These are phyloP conservation scores for Zalaria sp. DNA, from an alignment of 2,329 filamentous ascomycete genomes.

Conservation along the genomic window DNA sequence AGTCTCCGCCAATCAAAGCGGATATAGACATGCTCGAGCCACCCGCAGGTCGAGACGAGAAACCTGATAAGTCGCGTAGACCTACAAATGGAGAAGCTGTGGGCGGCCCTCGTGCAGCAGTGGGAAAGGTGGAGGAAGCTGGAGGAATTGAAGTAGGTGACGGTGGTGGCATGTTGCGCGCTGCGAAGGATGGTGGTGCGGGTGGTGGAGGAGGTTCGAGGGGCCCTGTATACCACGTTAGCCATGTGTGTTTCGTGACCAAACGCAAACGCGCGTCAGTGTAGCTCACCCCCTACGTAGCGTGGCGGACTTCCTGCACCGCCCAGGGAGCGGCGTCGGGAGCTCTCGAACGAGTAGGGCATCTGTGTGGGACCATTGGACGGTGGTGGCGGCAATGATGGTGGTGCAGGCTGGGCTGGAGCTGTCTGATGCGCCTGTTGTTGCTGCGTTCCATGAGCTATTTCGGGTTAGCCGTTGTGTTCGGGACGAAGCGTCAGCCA, in stretches of 20 bases:
- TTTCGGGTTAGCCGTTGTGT: background rate
- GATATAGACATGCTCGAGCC: conserved; percentile 60
- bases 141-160: conserved; percentile 29
- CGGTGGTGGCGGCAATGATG: conserved; percentile 10
- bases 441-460: conserved; percentile 3
- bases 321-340: conserved; percentile 29
- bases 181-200: conserved; percentile 26
- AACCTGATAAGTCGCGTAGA: conserved; percentile 40
- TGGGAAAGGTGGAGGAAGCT: conserved; percentile 23
- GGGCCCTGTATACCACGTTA: conserved; percentile 10
- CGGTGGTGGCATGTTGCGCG: conserved; percentile 34
- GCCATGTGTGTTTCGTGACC: background rate
- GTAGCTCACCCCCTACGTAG: conserved; percentile 20
- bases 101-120: conserved; percentile 25
- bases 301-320: conserved; percentile 18
- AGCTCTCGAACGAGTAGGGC: conserved; percentile 26
- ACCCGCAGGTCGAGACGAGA: conserved; percentile 33
- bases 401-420: conserved; percentile 10
- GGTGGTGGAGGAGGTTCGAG: conserved; percentile 17
- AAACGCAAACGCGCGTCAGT: background rate
- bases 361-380: conserved; percentile 19
- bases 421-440: conserved; percentile 7
- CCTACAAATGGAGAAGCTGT: conserved; percentile 30
- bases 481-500: no score
- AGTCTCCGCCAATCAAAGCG: conserved; percentile 46